Percentiles rank a stretch among this genome's conserved stretches.
Evolutionary conservation across 2,329 filamentous ascomycete genomes (phyloP).

Genomic region (Davidsoniella virescens): DNA sequence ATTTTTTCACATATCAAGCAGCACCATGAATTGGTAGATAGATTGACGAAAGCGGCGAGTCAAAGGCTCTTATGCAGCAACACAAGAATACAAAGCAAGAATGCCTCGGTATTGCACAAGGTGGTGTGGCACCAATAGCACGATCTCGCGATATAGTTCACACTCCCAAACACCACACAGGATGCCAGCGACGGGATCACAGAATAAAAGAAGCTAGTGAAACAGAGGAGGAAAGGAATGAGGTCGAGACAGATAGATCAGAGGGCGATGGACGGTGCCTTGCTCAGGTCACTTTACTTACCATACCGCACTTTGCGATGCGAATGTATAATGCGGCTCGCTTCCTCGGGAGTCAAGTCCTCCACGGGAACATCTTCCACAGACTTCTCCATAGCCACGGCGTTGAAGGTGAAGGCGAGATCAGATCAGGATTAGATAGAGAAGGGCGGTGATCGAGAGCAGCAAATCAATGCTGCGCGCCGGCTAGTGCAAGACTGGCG

Average conservation of each 20-base stretch:
- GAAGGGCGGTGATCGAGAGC: neutral
- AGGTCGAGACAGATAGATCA: neutral
- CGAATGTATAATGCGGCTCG: constrained; percentile 51
- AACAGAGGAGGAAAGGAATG: neutral
- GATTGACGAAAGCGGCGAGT: too few species aligned
- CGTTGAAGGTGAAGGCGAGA: neutral
- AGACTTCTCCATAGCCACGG: constrained; percentile 12
- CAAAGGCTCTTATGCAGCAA: too few species aligned
- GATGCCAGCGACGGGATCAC: neutral
- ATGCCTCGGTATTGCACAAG: too few species aligned
- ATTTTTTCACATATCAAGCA: too few species aligned
- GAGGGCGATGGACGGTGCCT: neutral
- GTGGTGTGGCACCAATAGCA: too few species aligned
- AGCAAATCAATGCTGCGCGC: neutral
- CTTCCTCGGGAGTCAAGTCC: constrained; percentile 47
- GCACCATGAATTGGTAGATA: too few species aligned
- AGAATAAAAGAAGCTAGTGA: neutral
- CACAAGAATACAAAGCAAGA: too few species aligned
- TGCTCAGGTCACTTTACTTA: constrained; percentile 23
- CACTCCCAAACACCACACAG: neutral
- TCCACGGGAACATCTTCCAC: constrained; percentile 30
- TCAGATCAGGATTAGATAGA: neutral
- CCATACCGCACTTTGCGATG: constrained; percentile 54
- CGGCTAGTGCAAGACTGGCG: too few species aligned
- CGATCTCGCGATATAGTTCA: neutral